Evolutionary conservation across 2,329 filamentous ascomycete species (phyloP).

Genomic region (Sclerotinia borealis): DNA sequence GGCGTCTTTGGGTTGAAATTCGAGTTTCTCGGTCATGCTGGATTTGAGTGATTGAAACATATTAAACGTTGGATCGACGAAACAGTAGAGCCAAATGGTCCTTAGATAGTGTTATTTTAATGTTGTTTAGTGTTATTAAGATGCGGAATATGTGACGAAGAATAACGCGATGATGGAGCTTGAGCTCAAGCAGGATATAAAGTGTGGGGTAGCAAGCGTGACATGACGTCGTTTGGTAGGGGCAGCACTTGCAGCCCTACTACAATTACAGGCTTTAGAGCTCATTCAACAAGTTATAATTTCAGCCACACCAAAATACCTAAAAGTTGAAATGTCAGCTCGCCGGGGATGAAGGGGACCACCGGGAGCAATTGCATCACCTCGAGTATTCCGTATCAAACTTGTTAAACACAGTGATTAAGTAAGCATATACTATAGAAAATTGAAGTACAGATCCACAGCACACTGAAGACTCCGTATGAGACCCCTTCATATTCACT

Average conservation of each 20-base stretch:
- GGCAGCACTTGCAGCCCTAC: not conserved
- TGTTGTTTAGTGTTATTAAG: not conserved
- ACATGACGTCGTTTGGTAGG: slow-evolving; percentile 9
- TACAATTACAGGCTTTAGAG: not conserved
- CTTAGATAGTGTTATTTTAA: not conserved
- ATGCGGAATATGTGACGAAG: not conserved
- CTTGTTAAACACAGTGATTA: not conserved
- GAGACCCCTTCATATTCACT: not conserved
- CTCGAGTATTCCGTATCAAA: not conserved
- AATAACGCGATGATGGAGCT: not conserved
- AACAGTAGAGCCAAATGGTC: not conserved
- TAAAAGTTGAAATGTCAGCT: not conserved
- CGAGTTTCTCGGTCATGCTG: not conserved
- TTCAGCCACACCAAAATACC: not conserved
- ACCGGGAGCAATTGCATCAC: not conserved
- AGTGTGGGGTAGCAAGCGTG: slow-evolving; percentile 6
- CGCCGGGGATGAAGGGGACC: not conserved
- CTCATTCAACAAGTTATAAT: not conserved
- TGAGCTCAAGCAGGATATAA: slow-evolving; percentile 5
- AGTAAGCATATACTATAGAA: not conserved
- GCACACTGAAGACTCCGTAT: not conserved
- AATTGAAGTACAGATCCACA: not conserved
- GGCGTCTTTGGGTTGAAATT: slow-evolving; percentile 2
- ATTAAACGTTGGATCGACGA: not conserved
- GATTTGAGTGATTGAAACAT: slow-evolving; percentile 4